Evolutionary conservation across 1,284 basidiomycete genomes (phyloP).

Genomic region (Schizophyllum amplum): DNA sequence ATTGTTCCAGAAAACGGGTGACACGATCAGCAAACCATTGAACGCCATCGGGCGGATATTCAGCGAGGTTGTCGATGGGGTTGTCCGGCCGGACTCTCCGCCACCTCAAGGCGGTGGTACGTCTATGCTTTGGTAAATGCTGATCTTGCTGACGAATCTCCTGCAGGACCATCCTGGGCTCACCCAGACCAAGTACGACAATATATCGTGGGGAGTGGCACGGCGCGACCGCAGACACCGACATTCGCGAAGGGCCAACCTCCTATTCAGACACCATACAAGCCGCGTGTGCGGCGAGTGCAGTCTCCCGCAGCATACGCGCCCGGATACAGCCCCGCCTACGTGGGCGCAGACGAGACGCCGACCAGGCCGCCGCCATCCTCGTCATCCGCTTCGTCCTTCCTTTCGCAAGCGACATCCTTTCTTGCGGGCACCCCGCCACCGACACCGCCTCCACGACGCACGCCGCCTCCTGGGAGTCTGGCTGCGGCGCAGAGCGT

Average conservation of each 20-base stretch:
- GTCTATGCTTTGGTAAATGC: not conserved
- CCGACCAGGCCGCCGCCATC: constrained; percentile 30
- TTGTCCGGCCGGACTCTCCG: constrained; percentile 12
- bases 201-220: constrained; percentile 9
- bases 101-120: constrained; percentile 3
- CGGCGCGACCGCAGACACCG: constrained; percentile 31
- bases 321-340: constrained; percentile 26
- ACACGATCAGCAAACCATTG: constrained; percentile 82
- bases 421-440: not conserved
- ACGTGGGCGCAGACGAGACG: constrained; percentile 37
- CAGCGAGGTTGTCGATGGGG: constrained; percentile 63
- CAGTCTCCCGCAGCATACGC: constrained; percentile 29
- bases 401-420: constrained; percentile 3
- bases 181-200: constrained; percentile 30
- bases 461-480: constrained; percentile 25
- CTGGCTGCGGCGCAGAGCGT: constrained; percentile 25
- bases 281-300: constrained; percentile 53
- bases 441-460: constrained; percentile 11
- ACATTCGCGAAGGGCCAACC: constrained; percentile 25
- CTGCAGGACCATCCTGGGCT: constrained; percentile 24
- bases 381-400: constrained; percentile 18
- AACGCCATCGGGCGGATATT: constrained; percentile 84
- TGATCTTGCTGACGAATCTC: not conserved
- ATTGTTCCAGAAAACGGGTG: constrained; percentile 81
- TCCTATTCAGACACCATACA: constrained; percentile 64